A percentile compares a stretch with the other conserved stretches of the same genome.
Conservation (phyloP, 139 green algal species). For the Tetradesmus obliquus region DNA sequence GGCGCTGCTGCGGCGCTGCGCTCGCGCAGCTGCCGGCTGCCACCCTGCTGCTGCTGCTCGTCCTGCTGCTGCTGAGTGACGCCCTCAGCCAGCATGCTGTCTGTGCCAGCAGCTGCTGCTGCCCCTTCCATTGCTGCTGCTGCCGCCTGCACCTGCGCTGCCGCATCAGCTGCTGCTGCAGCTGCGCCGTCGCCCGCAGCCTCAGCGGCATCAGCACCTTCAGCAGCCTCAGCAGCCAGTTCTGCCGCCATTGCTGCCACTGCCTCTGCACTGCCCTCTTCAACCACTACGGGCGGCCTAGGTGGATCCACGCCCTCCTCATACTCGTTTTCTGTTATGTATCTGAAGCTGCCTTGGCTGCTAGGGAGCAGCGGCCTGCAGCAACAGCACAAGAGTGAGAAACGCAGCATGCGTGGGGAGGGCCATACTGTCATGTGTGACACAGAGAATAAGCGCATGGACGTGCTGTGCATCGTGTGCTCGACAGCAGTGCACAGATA, state of each 20-base stretch:
- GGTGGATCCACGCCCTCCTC: slow-evolving; percentile 22
- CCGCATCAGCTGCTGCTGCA: not conserved
- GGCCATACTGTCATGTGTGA: too few species aligned
- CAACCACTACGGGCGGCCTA: not conserved
- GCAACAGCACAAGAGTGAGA: not conserved
- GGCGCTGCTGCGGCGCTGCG: not conserved
- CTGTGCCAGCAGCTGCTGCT: slow-evolving; percentile 13
- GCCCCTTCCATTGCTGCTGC: not conserved
- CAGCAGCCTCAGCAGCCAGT: not conserved
- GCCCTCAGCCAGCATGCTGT: not conserved
- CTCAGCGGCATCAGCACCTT: not conserved
- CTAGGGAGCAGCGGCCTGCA: slow-evolving; percentile 25
- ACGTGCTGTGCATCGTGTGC: too few species aligned
- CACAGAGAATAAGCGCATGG: too few species aligned
- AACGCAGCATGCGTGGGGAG: not conserved
- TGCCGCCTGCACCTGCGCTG: not conserved
- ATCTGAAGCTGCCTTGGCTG: slow-evolving; percentile 25
- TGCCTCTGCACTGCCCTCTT: not conserved
- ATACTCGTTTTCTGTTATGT: slow-evolving; percentile 48
- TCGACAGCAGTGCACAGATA: too few species aligned
- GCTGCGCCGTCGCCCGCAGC: not conserved
- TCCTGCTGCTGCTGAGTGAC: not conserved
- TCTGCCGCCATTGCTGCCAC: slow-evolving; percentile 6
- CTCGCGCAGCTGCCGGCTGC: not conserved
- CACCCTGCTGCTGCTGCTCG: not conserved